Evolutionary conservation across 805 yeast genomes (phyloP).

Genomic region (Yamadazyma nakazawae): DNA sequence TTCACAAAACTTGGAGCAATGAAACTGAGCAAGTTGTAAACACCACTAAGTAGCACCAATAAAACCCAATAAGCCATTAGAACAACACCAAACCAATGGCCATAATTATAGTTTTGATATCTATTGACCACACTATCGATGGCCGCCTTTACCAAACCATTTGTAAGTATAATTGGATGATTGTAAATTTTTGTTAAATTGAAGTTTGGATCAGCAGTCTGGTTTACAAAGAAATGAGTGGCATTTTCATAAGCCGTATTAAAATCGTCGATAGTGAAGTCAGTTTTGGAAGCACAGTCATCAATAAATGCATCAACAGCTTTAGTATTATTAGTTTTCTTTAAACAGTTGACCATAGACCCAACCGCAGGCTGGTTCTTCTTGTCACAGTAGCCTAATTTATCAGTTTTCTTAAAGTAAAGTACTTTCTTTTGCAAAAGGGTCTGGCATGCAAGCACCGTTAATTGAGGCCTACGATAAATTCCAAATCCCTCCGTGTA

Average conservation of each 20-base stretch:
- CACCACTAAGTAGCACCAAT: slow-evolving; percentile 30
- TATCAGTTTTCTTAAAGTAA: slow-evolving; percentile 23
- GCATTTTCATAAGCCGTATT: slow-evolving; percentile 41
- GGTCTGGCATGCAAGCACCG: slow-evolving; percentile 24
- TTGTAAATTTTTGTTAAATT: slow-evolving; percentile 26
- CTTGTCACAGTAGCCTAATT: slow-evolving; percentile 30
- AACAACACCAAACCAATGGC: slow-evolving; percentile 32
- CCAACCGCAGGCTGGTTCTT: slow-evolving; percentile 39
- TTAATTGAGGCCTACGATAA: slow-evolving; percentile 23
- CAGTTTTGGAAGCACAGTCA: slow-evolving; percentile 20
- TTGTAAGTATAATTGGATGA: slow-evolving; percentile 34
- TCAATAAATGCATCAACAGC: slow-evolving; percentile 24
- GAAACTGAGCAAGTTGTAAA: slow-evolving; percentile 24
- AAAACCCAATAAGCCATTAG: slow-evolving; percentile 30
- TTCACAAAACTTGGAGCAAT: slow-evolving; percentile 21
- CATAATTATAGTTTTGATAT: slow-evolving; percentile 34
- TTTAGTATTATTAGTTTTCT: slow-evolving; percentile 11
- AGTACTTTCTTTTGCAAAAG: slow-evolving; percentile 24
- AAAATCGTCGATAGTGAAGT: slow-evolving; percentile 29
- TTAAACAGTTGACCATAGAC: slow-evolving; percentile 34
- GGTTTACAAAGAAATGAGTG: slow-evolving; percentile 33
- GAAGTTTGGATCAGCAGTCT: slow-evolving; percentile 24
- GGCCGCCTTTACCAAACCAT: slow-evolving; percentile 24
- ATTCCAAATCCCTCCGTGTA: slow-evolving; percentile 19
- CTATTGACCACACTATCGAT: slow-evolving; percentile 28